Conservation (phyloP, 2,329 filamentous ascomycete species). For the Xylaria sp. region DNA sequence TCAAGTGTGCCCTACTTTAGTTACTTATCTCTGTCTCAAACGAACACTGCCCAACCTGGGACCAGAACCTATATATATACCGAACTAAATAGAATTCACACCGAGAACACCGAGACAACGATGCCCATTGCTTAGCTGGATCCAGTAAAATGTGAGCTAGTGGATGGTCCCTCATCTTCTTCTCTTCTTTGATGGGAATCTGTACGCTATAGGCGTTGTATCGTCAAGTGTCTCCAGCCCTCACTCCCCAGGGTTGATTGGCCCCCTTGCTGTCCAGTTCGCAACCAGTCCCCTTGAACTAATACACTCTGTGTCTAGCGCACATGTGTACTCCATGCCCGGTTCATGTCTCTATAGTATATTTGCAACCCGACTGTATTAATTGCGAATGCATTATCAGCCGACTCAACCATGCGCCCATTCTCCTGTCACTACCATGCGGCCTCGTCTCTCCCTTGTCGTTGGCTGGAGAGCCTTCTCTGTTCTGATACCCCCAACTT, state of each 20-base stretch:
- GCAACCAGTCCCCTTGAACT: neutral
- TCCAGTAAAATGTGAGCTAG: neutral
- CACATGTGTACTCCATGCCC: neutral
- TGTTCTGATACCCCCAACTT: constrained; percentile 27
- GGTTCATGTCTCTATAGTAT: constrained; percentile 18
- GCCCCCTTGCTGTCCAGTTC: constrained; percentile 9
- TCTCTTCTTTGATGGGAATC: neutral
- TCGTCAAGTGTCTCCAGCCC: neutral
- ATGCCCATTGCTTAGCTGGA: constrained; percentile 2
- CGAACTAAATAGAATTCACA: constrained; percentile 5
- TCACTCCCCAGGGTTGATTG: neutral
- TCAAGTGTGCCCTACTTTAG: neutral
- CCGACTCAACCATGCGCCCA: constrained; percentile 32
- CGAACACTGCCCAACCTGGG: neutral
- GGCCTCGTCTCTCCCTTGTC: constrained; percentile 32
- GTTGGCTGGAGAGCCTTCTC: constrained; percentile 23
- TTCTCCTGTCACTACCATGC: constrained; percentile 23
- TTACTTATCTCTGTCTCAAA: constrained; percentile 9
- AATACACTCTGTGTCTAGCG: neutral
- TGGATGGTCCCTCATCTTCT: neutral
- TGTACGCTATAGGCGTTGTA: neutral
- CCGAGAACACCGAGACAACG: constrained; percentile 30
- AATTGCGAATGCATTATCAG: constrained; percentile 31
- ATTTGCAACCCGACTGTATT: constrained; percentile 17
- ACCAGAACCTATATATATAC: neutral